phyloP scores from a whole-genome alignment of 2,329 filamentous ascomycete species.

The Zasmidium cellare region DNA sequence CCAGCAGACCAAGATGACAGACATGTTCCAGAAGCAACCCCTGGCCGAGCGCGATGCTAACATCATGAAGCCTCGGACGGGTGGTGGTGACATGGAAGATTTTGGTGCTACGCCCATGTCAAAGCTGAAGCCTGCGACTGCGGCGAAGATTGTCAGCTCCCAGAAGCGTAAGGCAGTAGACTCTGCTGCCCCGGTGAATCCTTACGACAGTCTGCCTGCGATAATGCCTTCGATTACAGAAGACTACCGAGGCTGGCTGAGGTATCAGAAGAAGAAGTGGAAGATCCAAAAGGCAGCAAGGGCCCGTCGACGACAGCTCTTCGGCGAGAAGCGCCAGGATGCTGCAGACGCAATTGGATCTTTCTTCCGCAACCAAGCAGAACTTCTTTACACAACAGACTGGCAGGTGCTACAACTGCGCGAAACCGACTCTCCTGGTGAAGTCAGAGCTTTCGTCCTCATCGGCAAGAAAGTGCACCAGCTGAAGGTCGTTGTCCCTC shows the following conservation, averaged over 20 bases:
- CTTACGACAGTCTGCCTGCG: constrained; percentile 77
- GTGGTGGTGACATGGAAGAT: constrained; percentile 55
- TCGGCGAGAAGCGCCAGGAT: constrained; percentile 75
- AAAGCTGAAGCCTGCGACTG: constrained; percentile 48
- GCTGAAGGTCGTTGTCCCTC: constrained; percentile 83
- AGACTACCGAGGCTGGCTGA: constrained; percentile 83
- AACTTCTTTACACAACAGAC: constrained; percentile 83
- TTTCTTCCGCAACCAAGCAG: constrained; percentile 88
- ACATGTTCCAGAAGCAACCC: constrained; percentile 75
- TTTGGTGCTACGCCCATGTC: constrained; percentile 39
- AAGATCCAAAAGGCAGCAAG: constrained; percentile 93
- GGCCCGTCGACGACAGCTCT: constrained; percentile 80
- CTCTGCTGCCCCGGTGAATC: constrained; percentile 64
- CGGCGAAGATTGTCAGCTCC: constrained; percentile 32
- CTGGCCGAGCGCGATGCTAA: constrained; percentile 71
- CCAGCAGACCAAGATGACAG: constrained; percentile 98
- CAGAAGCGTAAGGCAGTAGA: constrained; percentile 53
- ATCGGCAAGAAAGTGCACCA: constrained; percentile 91
- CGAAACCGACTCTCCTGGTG: constrained; percentile 77
- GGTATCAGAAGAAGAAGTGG: constrained; percentile 99
- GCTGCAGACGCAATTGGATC: constrained; percentile 63
- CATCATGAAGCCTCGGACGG: constrained; percentile 54
- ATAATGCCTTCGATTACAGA: constrained; percentile 81
- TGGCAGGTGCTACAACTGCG: constrained; percentile 93
- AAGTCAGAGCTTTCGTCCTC: constrained; percentile 84